These are phyloP conservation scores for Termitomyces titanicus DNA, from an alignment of 768 basidiomycete species.

Conservation along the genomic window DNA sequence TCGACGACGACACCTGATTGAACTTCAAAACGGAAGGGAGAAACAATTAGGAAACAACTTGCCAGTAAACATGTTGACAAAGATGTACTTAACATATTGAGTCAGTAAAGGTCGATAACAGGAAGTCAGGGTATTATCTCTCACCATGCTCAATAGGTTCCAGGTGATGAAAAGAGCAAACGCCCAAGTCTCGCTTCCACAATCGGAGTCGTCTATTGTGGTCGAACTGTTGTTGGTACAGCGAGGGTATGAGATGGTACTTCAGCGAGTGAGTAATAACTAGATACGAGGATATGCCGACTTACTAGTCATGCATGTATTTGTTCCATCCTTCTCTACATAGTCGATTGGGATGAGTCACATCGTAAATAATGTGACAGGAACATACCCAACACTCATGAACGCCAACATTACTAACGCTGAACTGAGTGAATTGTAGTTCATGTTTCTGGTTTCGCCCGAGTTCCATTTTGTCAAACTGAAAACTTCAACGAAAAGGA, in stretches of 20 bases:
- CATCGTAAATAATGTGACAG: background rate
- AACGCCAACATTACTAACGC: conserved; percentile 88
- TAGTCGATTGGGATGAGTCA: conserved; percentile 11
- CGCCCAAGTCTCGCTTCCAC: conserved; percentile 82
- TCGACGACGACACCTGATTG: conserved; percentile 81
- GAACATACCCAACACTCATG: conserved; percentile 84
- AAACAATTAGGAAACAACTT: conserved; percentile 8
- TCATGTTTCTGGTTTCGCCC: conserved; percentile 63
- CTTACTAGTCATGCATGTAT: conserved; percentile 96
- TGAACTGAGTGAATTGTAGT: conserved; percentile 77
- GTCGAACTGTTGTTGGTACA: conserved; percentile 61
- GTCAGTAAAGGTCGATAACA: background rate
- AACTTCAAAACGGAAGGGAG: background rate
- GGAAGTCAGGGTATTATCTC: conserved; percentile 15
- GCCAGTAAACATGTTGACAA: conserved; percentile 95
- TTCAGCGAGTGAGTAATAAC: conserved; percentile 26
- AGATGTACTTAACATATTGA: conserved; percentile 68
- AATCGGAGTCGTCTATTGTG: conserved; percentile 67
- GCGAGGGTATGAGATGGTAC: conserved; percentile 71
- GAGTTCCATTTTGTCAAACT: conserved; percentile 83
- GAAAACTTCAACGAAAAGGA: conserved; percentile 88
- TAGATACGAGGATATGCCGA: background rate
- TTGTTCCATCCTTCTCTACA: conserved; percentile 92
- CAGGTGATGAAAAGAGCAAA: conserved; percentile 88
- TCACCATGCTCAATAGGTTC: conserved; percentile 93